phyloP scores from a whole-genome alignment of 2,329 filamentous ascomycete species.

The Colletotrichum australisinense region DNA sequence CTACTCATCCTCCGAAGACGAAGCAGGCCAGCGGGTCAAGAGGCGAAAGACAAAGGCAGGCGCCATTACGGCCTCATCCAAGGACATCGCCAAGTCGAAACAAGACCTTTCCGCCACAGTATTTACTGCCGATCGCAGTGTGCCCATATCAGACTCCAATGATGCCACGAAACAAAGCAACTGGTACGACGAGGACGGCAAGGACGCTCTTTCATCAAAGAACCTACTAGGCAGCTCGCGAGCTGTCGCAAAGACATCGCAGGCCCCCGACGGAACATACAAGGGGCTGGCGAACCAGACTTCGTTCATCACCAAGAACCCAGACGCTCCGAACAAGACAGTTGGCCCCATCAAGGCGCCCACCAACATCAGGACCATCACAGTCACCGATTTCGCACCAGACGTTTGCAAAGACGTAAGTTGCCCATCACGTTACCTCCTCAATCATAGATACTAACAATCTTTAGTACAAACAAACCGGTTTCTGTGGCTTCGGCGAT shows the following conservation, averaged over 20 bases:
- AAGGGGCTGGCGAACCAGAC: constrained; percentile 79
- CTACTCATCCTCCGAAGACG: constrained; percentile 81
- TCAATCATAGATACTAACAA: too few species aligned
- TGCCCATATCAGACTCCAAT: constrained; percentile 75
- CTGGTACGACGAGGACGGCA: constrained; percentile 85
- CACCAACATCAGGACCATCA: constrained; percentile 91
- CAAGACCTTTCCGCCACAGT: constrained; percentile 63
- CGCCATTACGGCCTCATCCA: constrained; percentile 74
- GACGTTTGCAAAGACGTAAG: constrained; percentile 88
- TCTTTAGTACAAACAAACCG: constrained; percentile 55
- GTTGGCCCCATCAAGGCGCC: constrained; percentile 91
- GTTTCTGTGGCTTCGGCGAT: constrained; percentile 73
- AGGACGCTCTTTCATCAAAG: constrained; percentile 58
- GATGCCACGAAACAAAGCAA: constrained; percentile 91
- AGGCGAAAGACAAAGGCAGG: constrained; percentile 77
- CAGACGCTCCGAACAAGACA: constrained; percentile 74
- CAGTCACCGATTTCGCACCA: constrained; percentile 88
- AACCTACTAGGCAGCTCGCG: constrained; percentile 70
- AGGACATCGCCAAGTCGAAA: constrained; percentile 50
- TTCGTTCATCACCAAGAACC: constrained; percentile 84
- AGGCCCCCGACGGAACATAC: constrained; percentile 74
- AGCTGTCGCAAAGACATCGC: constrained; percentile 34
- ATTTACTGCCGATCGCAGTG: constrained; percentile 70
- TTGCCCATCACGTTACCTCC: too few species aligned
- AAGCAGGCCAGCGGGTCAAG: constrained; percentile 82